These are phyloP conservation scores for Coffea canephora DNA, from an alignment of 257 asterid species.

Conservation along the genomic window DNA sequence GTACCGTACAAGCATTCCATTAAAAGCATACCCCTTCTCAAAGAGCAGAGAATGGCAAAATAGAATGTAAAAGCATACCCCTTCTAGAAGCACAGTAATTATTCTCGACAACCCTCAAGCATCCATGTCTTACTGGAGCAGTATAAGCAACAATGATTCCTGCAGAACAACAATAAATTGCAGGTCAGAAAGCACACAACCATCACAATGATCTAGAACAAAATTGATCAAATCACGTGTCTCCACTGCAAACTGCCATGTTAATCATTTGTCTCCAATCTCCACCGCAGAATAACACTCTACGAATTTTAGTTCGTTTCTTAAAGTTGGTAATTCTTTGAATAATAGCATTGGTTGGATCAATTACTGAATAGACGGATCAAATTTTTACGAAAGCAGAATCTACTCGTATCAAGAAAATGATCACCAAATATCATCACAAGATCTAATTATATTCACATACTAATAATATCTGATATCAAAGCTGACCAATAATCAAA, in stretches of 20 bases:
- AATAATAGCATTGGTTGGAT: no score
- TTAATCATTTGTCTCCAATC: no score
- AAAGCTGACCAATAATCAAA: background rate
- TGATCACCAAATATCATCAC: background rate
- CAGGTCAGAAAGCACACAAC: conserved; percentile 5
- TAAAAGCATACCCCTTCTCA: background rate
- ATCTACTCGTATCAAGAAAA: background rate
- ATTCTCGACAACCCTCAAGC: conserved; percentile 94
- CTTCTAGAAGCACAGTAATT: conserved; percentile 88
- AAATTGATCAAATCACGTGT: background rate
- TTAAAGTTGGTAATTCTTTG: no score
- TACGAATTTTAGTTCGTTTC: no score
- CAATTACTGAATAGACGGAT: background rate
- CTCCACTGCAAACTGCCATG: no score
- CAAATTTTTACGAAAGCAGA: background rate
- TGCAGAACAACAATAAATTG: conserved; percentile 31
- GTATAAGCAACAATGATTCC: conserved; percentile 71
- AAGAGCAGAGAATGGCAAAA: conserved; percentile 11
- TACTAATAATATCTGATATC: background rate
- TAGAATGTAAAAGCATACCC: conserved; percentile 42
- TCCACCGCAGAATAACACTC: no score
- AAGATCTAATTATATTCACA: background rate
- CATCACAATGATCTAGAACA: background rate
- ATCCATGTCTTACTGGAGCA: conserved; percentile 78
- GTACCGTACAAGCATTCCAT: no score